These are phyloP conservation scores for Desmodesmus armatus DNA, from an alignment of 139 green algal species.

Conservation along the genomic window DNA sequence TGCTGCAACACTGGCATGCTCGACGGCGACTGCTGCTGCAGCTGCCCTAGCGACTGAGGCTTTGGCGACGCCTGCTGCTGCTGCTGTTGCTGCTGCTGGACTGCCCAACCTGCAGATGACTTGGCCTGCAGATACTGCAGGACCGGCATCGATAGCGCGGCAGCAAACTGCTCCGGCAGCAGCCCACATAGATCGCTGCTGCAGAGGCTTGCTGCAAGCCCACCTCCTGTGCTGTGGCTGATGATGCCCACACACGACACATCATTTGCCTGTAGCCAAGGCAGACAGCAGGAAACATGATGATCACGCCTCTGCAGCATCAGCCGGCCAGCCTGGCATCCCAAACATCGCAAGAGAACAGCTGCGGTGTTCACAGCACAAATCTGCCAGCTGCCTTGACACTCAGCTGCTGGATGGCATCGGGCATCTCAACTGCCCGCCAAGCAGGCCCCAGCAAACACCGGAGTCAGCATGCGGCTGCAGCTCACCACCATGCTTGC, in stretches of 20 bases:
- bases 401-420: too few species aligned
- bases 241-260: constrained; percentile 61
- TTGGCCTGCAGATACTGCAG: constrained; percentile 50
- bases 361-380: too few species aligned
- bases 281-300: not conserved
- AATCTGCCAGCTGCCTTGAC: too few species aligned
- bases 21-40: not conserved
- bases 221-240: constrained; percentile 43
- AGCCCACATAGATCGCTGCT: constrained; percentile 56
- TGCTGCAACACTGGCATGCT: not conserved
- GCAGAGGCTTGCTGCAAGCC: constrained; percentile 58
- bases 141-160: constrained; percentile 49
- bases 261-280: constrained; percentile 41
- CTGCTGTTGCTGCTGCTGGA: not conserved
- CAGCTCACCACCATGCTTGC: constrained; percentile 44
- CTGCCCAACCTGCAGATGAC: constrained; percentile 20
- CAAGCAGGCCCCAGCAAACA: too few species aligned
- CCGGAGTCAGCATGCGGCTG: too few species aligned
- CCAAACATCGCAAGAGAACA: too few species aligned
- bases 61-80: not conserved
- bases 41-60: too few species aligned
- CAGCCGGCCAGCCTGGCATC: not conserved
- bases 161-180: constrained; percentile 55
- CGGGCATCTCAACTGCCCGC: too few species aligned
- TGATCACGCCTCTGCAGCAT: not conserved